Evolutionary conservation across 192 early-diverging fungal genomes (phyloP), one percentile per base, ranked within the genome.

Genomic region (Haplosporangium gracile): DNA sequence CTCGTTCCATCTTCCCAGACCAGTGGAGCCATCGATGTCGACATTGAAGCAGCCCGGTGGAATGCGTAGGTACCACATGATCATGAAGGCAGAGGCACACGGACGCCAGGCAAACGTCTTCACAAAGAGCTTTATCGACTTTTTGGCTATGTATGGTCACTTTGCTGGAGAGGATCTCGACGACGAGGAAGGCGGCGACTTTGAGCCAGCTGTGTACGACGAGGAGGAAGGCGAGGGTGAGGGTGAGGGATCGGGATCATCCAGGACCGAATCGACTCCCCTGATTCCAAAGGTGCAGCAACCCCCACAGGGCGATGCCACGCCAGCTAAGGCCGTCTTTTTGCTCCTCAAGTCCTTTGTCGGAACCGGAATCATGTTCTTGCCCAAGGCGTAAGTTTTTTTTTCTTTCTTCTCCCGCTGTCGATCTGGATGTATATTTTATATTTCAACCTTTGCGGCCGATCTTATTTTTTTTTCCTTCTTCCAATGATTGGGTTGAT

Each of bases 81-180:
- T 92, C 10, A 90, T 93, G 72, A 93, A 96, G 68, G 96, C 96
- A 16, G 85, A 89, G 38, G 87, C 89, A 43, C 89, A 91, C 75
- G 97, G 96, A 51, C 91, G 92, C 34, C 82, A 82, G 22, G 95
- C 95, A 0, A 95, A 95, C 71, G 92, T 93, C 36, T 88, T 97
- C 78, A 98, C 98, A 9, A 83, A 93, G n/a, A 98, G 95, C 88
- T 99, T 98, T 92, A 92, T 98, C 42, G 98, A 99, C 83, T 98
- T 98, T 81, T 91, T 99, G 75, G 95, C 94, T 32, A 90, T 99
- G 79, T 98, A 96, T 75, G 97, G 97, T 68, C 97, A 96, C 83
- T 99, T 97, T 91, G 98, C 96, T 40, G 98, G 97, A 63, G 98
- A 97, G 86, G 96, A 97, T 74, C 93, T 95, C 74, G 96, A 95